Percentiles rank a stretch among this genome's conserved stretches.
phyloP scores from a whole-genome alignment of 305 asterid genomes.

The Caryopteris hybrid region DNA sequence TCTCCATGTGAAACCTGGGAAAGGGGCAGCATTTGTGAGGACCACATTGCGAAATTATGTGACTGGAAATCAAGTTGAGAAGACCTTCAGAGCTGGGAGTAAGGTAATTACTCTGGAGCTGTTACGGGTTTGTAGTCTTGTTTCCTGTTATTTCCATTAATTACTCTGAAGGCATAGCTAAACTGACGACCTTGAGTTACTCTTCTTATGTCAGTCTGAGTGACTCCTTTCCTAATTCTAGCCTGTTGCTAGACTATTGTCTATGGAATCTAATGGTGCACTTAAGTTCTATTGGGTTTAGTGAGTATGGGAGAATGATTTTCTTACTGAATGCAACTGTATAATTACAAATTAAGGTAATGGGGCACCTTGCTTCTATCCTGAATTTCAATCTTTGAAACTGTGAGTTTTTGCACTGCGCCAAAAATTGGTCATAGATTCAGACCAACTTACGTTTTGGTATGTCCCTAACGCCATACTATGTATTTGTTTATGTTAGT shows the following conservation, averaged over 20 bases:
- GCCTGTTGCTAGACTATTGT: neutral
- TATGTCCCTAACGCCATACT: neutral
- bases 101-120: slow-evolving; percentile 45
- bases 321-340: neutral
- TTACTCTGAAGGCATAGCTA: neutral
- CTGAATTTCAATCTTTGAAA: neutral
- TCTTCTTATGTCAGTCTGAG: neutral
- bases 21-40: slow-evolving; percentile 94
- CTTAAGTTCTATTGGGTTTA: neutral
- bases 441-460: too few species aligned
- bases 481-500: neutral
- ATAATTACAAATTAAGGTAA: neutral
- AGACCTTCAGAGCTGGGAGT: slow-evolving; percentile 93
- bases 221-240: neutral
- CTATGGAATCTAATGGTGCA: too few species aligned
- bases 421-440: too few species aligned
- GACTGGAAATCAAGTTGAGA: slow-evolving; percentile 78
- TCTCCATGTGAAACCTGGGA: slow-evolving; percentile 97
- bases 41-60: slow-evolving; percentile 73
- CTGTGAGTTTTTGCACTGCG: neutral
- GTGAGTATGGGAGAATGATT: neutral
- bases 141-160: neutral
- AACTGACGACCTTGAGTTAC: neutral
- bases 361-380: neutral
- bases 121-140: neutral